These are phyloP conservation scores for Penicillium capsulatum DNA, from an alignment of 2,329 filamentous ascomycete species.

Conservation along the genomic window DNA sequence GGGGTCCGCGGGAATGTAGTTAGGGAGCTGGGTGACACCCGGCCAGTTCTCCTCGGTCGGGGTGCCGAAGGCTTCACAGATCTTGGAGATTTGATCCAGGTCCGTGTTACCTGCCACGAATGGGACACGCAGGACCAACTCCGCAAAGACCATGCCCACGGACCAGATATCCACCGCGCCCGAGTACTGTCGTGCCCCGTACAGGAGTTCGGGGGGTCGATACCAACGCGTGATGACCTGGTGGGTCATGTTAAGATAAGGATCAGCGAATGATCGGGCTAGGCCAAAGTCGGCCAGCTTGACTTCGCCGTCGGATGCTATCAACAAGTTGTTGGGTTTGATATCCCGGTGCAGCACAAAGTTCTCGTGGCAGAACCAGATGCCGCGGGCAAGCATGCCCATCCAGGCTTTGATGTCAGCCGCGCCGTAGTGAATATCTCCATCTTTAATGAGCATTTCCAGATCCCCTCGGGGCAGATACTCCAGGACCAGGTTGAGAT, in stretches of 20 bases:
- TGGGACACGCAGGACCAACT: slow-evolving; percentile 76
- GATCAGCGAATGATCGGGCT: slow-evolving; percentile 82
- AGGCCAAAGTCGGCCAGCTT: slow-evolving; percentile 98
- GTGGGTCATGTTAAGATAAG: slow-evolving; percentile 81
- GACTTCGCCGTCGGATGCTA: slow-evolving; percentile 85
- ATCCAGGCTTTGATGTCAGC: slow-evolving; percentile 98
- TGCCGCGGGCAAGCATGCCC: slow-evolving; percentile 87
- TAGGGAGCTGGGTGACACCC: slow-evolving; percentile 73
- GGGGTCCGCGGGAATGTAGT: slow-evolving; percentile 68
- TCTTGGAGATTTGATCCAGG: slow-evolving; percentile 77
- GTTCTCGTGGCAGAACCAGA: slow-evolving; percentile 97
- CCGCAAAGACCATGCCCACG: slow-evolving; percentile 86
- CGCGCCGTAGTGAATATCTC: slow-evolving; percentile 73
- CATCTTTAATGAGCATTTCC: slow-evolving; percentile 89
- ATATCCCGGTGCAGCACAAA: slow-evolving; percentile 95
- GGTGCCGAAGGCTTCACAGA: slow-evolving; percentile 80
- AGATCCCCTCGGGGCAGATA: slow-evolving; percentile 91
- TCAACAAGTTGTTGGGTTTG: slow-evolving; percentile 96
- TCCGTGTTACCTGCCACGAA: slow-evolving; percentile 82
- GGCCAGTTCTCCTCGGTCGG: slow-evolving; percentile 96
- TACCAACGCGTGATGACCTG: slow-evolving; percentile 98
- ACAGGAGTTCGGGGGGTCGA: slow-evolving; percentile 87
- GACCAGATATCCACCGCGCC: slow-evolving; percentile 94
- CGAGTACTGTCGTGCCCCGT: slow-evolving; percentile 82
- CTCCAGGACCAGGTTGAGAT: slow-evolving; percentile 92